Conservation (phyloP, 2,329 filamentous ascomycete species). For the Ophiocordyceps camponoti-saundersi region DNA sequence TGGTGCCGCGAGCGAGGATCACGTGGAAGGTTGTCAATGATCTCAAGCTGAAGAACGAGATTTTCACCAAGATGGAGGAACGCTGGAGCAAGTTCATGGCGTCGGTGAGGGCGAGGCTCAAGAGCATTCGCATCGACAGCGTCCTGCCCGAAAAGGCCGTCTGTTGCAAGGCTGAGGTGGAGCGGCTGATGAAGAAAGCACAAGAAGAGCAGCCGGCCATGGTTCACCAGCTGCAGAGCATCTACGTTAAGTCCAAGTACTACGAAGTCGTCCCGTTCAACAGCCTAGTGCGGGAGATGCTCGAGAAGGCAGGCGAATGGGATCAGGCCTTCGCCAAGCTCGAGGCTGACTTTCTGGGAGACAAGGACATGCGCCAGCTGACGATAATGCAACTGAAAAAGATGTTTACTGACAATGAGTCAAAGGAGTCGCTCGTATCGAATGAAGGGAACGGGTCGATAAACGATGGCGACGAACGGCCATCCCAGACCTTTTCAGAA, state of each 20-base stretch:
- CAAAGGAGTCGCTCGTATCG: constrained; percentile 55
- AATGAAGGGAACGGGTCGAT: constrained; percentile 48
- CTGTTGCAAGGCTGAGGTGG: constrained; percentile 66
- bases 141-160: constrained; percentile 78
- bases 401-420: constrained; percentile 84
- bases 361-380: constrained; percentile 86
- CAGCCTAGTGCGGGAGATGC: constrained; percentile 69
- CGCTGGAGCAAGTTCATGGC: constrained; percentile 74
- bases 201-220: constrained; percentile 68
- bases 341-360: constrained; percentile 83
- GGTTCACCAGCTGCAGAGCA: constrained; percentile 64
- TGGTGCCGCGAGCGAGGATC: constrained; percentile 75
- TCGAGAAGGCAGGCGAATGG: constrained; percentile 89
- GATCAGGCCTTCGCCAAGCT: constrained; percentile 81
- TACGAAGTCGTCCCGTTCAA: constrained; percentile 96
- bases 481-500: constrained; percentile 27
- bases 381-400: constrained; percentile 87
- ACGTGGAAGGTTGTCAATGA: constrained; percentile 98
- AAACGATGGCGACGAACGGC: constrained; percentile 29
- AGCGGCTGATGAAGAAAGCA: constrained; percentile 57
- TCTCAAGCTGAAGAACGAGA: constrained; percentile 78
- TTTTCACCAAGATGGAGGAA: constrained; percentile 66
- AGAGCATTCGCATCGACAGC: constrained; percentile 80
- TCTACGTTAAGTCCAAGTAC: constrained; percentile 86
- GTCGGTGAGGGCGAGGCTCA: constrained; percentile 69